Percentiles rank a stretch among this genome's conserved stretches.
Conservation (phyloP, 768 basidiomycete species). For the Sarcomyxa edulis region DNA sequence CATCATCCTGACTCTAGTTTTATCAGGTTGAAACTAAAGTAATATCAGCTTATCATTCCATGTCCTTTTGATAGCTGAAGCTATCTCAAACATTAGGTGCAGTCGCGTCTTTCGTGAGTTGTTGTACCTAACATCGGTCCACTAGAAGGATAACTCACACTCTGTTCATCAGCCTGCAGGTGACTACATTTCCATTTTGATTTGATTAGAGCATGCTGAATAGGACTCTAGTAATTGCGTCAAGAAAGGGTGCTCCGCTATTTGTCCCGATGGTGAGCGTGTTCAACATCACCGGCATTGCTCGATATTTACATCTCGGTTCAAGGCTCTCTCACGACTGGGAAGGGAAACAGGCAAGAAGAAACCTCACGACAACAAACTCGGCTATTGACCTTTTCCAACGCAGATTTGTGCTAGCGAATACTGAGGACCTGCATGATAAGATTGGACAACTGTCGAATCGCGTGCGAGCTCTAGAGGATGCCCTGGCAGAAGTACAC, state of each 20-base stretch:
- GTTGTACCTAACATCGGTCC: too few species aligned
- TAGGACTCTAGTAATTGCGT: constrained; percentile 47
- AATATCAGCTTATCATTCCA: constrained; percentile 20
- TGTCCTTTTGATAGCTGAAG: constrained; percentile 8
- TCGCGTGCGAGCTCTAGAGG: constrained; percentile 65
- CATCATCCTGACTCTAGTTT: constrained; percentile 12
- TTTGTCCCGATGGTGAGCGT: constrained; percentile 58
- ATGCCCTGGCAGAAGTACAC: constrained; percentile 55
- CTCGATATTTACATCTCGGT: constrained; percentile 8
- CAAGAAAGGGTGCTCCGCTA: constrained; percentile 54
- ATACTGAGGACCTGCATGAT: constrained; percentile 64
- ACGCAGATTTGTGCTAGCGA: constrained; percentile 62
- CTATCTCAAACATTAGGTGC: constrained; percentile 33
- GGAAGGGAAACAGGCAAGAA: constrained; percentile 63
- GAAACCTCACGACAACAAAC: constrained; percentile 4
- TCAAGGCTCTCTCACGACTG: constrained; percentile 63
- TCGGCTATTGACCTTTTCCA: constrained; percentile 1
- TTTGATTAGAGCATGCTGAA: too few species aligned
- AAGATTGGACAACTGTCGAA: constrained; percentile 57
- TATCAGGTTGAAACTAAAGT: constrained; percentile 64
- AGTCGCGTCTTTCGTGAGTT: constrained; percentile 62
- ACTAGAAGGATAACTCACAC: too few species aligned
- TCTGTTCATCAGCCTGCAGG: too few species aligned
- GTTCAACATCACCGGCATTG: constrained; percentile 7
- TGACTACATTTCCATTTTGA: too few species aligned